Base-by-base conservation (phyloP, 2,329 filamentous ascomycete genomes). In the Talaromyces sp. region DNA sequence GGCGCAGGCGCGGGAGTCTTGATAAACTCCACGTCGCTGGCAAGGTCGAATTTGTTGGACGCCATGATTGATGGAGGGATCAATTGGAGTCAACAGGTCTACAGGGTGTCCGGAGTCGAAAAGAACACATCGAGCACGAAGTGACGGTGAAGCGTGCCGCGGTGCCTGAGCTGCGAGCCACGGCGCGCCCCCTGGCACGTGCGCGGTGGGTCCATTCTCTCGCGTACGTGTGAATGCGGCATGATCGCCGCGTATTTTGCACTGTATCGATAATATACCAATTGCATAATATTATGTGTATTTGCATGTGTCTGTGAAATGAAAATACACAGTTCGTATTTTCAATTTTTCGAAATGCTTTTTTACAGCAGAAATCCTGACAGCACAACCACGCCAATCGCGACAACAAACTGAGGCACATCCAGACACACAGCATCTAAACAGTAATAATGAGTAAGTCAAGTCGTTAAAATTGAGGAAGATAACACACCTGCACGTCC, bases 1-100 rank as follows among this genome's bases (percentile, higher is more conserved):
- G 73, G 77, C 55, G 81, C 76, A 65, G 83, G 84, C 66, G 81
- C 76, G 63, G 85, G 85, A 69, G 85, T 88, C 70, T 85, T 78
- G 66, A 88, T 79, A 69, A 78, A 81, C 69, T 81, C 78, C 10
- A 56, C 54, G 33, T 56, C 54, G 25, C 25, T 19, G 3, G 17
- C 32, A 33, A 56, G 33, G 25, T 56, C 15, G 10, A 27, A 22
- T 33, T 19, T 22, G 11, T 39, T 39, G 33, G 54, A 44, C 30
- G 30, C 54, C 54, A 56, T 56, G 33, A 42, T 56, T 47, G 44
- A 47, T 36, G 33, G 4, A 15, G 33, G 44, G 44, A 47, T 47
- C 44, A 25, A 47, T 47, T 25, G 44, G 33, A 47, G n/a, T 47
- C 44, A 17, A 22, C 44, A 25, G 22, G 19, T 2, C 44, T 11